Evolutionary conservation across 169 alveolate species (phyloP).

Genomic region (Plasmodium blacklocki): DNA sequence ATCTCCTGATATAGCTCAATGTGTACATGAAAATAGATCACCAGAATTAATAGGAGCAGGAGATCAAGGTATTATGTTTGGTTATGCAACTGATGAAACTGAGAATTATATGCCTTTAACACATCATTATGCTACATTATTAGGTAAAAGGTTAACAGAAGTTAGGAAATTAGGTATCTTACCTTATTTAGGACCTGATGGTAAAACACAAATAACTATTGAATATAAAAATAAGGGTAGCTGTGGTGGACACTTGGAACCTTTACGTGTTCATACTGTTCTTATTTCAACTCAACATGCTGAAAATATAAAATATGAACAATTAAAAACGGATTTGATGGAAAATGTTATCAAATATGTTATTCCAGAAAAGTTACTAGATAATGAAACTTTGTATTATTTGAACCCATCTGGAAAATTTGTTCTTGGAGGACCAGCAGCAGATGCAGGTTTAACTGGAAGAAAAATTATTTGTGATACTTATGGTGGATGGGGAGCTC

Average conservation of each 20-base stretch:
- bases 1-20: conserved; percentile 96
- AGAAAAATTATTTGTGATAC: conserved; percentile 99
- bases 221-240: conserved; percentile 87
- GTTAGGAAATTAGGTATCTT: conserved; percentile 92
- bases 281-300: conserved; percentile 94
- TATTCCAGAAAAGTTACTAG: conserved; percentile 94
- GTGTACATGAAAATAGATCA: conserved; percentile 94
- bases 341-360: conserved; percentile 95
- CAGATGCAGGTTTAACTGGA: conserved; percentile 99
- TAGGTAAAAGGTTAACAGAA: conserved; percentile 95
- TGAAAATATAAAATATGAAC: conserved; percentile 84
- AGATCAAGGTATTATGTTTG: conserved; percentile 99
- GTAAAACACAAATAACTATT: conserved; percentile 97
- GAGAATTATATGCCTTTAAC: conserved; percentile 97
- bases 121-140: conserved; percentile 95
- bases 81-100: conserved; percentile 99
- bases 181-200: conserved; percentile 99
- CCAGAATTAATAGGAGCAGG: conserved; percentile 90
- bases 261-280: conserved; percentile 95
- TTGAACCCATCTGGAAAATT: conserved; percentile 98
- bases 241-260: conserved; percentile 92
- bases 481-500: conserved; percentile 99
- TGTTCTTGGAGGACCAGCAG: conserved; percentile 99
- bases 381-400: conserved; percentile 94
- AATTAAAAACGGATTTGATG: conserved; percentile 89